These are phyloP conservation scores for Fusarium bulbicola DNA, from an alignment of 2,329 filamentous ascomycete species.

Conservation along the genomic window DNA sequence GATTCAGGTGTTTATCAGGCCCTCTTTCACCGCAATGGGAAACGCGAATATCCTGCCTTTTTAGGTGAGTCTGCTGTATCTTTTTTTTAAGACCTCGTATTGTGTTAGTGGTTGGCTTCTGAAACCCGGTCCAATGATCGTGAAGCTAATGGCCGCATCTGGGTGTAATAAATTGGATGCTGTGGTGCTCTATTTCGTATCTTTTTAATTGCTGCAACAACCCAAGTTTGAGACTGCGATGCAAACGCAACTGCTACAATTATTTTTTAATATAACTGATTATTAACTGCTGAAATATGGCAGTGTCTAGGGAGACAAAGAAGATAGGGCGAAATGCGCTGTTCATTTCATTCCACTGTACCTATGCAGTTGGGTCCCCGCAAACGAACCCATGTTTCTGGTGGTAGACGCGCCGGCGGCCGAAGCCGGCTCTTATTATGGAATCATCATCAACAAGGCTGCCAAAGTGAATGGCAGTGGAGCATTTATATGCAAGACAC, in stretches of 20 bases:
- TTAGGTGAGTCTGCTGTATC: background rate
- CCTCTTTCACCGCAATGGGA: constrained; percentile 1
- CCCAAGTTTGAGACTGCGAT: too few relatives aligned
- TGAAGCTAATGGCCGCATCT: constrained; percentile 21
- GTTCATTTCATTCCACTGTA: background rate
- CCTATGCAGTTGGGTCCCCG: constrained; percentile 1
- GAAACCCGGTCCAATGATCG: constrained; percentile 23
- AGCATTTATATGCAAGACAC: background rate
- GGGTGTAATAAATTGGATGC: constrained; percentile 1
- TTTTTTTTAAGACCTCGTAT: constrained; percentile 25
- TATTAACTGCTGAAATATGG: background rate
- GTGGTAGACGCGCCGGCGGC: background rate
- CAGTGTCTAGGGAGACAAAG: background rate
- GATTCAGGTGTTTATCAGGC: background rate
- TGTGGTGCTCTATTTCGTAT: background rate
- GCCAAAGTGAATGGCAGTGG: background rate
- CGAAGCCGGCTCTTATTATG: background rate
- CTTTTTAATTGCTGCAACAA: background rate
- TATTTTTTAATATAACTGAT: background rate
- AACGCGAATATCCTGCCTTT: background rate
- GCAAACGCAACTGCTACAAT: background rate
- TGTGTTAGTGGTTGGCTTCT: constrained; percentile 1
- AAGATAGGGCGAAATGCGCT: constrained; percentile 3
- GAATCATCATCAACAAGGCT: background rate
- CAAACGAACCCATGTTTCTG: constrained; percentile 26